Evolutionary conservation across 75 land plant genomes (phyloP), one percentile per base, ranked within the genome.

Genomic region (Pinus albicaulis): DNA sequence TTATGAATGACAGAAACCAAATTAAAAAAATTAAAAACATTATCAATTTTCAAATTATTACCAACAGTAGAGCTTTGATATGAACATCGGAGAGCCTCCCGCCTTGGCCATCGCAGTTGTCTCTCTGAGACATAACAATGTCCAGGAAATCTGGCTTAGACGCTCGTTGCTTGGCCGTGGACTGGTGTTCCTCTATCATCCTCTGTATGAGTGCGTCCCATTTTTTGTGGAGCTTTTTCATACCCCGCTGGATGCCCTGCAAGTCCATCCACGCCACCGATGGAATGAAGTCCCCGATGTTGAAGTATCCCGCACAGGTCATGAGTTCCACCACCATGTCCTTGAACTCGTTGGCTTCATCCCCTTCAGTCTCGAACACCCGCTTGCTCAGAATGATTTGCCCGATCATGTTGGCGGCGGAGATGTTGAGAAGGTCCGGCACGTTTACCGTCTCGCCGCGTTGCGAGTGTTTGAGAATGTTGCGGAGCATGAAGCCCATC

Each of bases 301-400:
- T 57, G 36, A 74, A 74, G 26, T 28, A 34, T 10, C 76, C 76
- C 1, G 76, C 76, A 3, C 3, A 20, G 11, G 38, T 74, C 76
- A 74, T 74, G 25, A 74, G 76, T 64, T 57, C 76, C 19, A 59
- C 76, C 19, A 74, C 76, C 64, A 74, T 57, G 36, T 57, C 76
- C 25, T 59, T 57, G 44, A 74, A 74, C 38, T 74, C 64, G 78
- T 59, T 76, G 72, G 77, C 36, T 71, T 74, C 86, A 20, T 69
- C 53, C 7, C 71, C 53, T 17, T 36, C 48, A 2, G 22, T n/a
- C 23, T 19, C 52, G 1, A 69, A 69, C 6, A 69, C n/a, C n/a
- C 23, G 3, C 13, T 69, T 69, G 12, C 71, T 41, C 36, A 69
- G 5, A 2, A 69, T 41, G 4, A 69, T 69, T 20, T 69, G 53